A percentile compares a stretch with the other conserved stretches of the same genome.
These are phyloP conservation scores for Trichoderma hamatum DNA, from an alignment of 2,329 filamentous ascomycete species.

Conservation along the genomic window DNA sequence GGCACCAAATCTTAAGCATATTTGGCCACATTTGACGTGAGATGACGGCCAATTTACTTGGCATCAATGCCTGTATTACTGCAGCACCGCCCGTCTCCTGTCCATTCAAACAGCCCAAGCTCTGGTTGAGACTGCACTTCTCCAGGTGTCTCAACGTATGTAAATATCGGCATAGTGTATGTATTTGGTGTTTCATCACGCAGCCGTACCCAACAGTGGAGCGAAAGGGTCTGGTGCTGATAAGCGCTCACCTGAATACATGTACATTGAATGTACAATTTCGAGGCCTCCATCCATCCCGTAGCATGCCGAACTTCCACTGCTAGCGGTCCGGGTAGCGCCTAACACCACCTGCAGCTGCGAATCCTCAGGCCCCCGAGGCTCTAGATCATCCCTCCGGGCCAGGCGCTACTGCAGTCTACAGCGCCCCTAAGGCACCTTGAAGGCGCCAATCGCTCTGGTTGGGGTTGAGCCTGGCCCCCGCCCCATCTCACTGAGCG, in stretches of 20 bases:
- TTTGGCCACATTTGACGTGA: background rate
- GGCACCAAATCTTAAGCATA: slow-evolving; percentile 16
- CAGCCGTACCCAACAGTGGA: slow-evolving; percentile 9
- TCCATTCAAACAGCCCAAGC: background rate
- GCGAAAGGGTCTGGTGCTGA: background rate
- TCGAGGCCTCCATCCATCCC: slow-evolving; percentile 13
- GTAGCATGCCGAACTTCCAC: slow-evolving; percentile 8
- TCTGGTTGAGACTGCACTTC: background rate
- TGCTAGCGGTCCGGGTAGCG: slow-evolving; percentile 1
- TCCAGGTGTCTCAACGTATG: background rate
- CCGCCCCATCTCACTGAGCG: background rate
- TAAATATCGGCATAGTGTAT: background rate
- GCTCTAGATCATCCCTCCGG: slow-evolving; percentile 8
- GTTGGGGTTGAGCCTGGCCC: background rate
- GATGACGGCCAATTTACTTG: slow-evolving; percentile 3
- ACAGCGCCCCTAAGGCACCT: background rate
- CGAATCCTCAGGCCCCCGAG: background rate
- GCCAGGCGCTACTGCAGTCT: slow-evolving; percentile 16
- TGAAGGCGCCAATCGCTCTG: slow-evolving; percentile 5
- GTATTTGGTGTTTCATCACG: background rate
- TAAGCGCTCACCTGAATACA: slow-evolving; percentile 7
- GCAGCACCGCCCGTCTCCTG: background rate
- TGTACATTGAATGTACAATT: background rate
- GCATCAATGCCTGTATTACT: slow-evolving; percentile 4
- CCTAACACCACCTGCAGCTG: background rate